A percentile compares a stretch with the other conserved stretches of the same genome.
Conservation (phyloP, 2,329 filamentous ascomycete species). For the Rutstroemia sp. region DNA sequence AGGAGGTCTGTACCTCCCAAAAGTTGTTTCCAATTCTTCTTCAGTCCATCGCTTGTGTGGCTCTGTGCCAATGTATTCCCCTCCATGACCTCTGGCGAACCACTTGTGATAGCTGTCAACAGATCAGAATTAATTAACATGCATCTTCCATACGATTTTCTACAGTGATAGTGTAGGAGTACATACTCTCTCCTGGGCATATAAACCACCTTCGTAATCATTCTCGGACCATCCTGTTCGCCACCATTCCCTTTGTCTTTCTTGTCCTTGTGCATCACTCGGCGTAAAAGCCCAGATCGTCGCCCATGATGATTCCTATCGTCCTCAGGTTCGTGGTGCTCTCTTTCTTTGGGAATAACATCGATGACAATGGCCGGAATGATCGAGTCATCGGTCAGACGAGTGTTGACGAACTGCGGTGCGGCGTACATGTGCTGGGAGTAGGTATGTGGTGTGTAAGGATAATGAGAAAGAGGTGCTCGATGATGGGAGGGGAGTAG, state of each 20-base stretch:
- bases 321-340: neutral
- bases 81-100: slow-evolving; percentile 25
- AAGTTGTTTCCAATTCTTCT: slow-evolving; percentile 24
- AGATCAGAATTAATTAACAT: neutral
- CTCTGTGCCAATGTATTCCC: slow-evolving; percentile 26
- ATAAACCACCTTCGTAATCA: slow-evolving; percentile 24
- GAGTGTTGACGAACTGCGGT: slow-evolving; percentile 21
- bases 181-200: slow-evolving; percentile 26
- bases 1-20: slow-evolving; percentile 21
- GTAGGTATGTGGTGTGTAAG: slow-evolving; percentile 18
- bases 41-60: slow-evolving; percentile 25
- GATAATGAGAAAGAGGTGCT: slow-evolving; percentile 15
- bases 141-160: neutral
- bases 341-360: slow-evolving; percentile 9
- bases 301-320: neutral
- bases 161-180: neutral
- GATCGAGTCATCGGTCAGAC: slow-evolving; percentile 27
- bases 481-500: slow-evolving; percentile 12
- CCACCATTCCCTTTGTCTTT: slow-evolving; percentile 10
- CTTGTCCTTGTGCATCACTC: slow-evolving; percentile 8
- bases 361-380: slow-evolving; percentile 25
- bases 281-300: neutral
- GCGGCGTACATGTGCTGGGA: slow-evolving; percentile 16
- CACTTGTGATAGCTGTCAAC: slow-evolving; percentile 18
- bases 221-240: slow-evolving; percentile 2